A percentile compares a stretch with the other conserved stretches of the same genome.
These are phyloP conservation scores for Zopfia rhizophila DNA, from an alignment of 2,329 filamentous ascomycete species.

Conservation along the genomic window DNA sequence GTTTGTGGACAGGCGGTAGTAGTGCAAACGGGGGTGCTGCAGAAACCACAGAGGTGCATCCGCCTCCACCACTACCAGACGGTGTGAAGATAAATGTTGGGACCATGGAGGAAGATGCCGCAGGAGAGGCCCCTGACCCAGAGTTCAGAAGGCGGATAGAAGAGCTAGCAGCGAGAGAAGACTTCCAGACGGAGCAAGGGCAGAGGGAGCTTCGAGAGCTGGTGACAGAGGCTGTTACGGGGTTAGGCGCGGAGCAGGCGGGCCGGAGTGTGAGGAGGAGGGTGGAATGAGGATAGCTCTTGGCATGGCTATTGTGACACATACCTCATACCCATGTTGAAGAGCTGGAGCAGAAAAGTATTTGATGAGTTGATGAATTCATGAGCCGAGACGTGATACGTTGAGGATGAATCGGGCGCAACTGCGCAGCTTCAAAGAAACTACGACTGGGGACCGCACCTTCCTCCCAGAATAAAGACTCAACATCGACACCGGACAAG, in stretches of 20 bases:
- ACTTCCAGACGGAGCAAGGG: constrained; percentile 83
- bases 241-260: constrained; percentile 69
- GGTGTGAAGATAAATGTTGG: constrained; percentile 82
- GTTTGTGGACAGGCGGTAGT: constrained; percentile 35
- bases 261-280: constrained; percentile 59
- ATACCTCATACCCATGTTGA: too few species aligned
- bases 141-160: constrained; percentile 89
- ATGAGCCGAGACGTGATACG: too few species aligned
- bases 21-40: constrained; percentile 35
- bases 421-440: too few species aligned
- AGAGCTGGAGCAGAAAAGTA: too few species aligned
- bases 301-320: too few species aligned
- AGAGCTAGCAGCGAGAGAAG: constrained; percentile 82
- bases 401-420: too few species aligned
- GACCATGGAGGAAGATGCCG: constrained; percentile 68
- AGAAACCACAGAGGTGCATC: constrained; percentile 38
- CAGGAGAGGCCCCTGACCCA: constrained; percentile 75
- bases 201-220: constrained; percentile 82
- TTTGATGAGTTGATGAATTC: too few species aligned
- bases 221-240: constrained; percentile 81
- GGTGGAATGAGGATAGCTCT: constrained; percentile 41
- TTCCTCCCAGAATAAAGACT: too few species aligned
- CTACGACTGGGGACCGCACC: too few species aligned
- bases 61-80: constrained; percentile 73
- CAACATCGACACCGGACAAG: too few species aligned